phyloP scores from a whole-genome alignment of 2,329 filamentous ascomycete genomes.

The Scedosporium minutisporum region DNA sequence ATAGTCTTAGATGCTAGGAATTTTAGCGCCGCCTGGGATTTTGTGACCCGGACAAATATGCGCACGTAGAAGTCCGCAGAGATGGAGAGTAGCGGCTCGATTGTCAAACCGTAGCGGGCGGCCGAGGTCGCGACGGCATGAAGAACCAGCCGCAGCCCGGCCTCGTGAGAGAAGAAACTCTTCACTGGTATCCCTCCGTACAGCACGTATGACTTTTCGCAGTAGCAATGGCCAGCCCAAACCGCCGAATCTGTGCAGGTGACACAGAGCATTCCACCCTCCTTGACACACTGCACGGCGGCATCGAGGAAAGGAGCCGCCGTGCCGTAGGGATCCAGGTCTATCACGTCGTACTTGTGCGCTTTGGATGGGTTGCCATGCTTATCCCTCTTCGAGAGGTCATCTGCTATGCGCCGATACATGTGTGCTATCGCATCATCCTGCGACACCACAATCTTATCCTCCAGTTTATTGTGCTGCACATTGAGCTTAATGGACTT shows the following conservation, averaged over 20 bases:
- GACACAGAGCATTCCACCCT: conserved; percentile 82
- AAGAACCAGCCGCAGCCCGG: conserved; percentile 75
- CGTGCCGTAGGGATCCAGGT: conserved; percentile 92
- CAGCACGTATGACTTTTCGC: conserved; percentile 87
- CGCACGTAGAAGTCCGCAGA: conserved; percentile 95
- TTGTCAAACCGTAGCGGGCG: conserved; percentile 73
- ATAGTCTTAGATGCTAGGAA: conserved; percentile 86
- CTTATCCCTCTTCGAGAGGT: conserved; percentile 32
- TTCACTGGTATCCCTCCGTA: conserved; percentile 87
- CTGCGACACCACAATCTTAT: conserved; percentile 62
- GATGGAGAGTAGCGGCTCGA: conserved; percentile 84
- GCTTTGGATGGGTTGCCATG: conserved; percentile 27
- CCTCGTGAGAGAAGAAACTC: conserved; percentile 79
- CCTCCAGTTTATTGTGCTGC: conserved; percentile 65
- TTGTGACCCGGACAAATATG: conserved; percentile 74
- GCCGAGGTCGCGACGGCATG: conserved; percentile 73
- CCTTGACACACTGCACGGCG: conserved; percentile 71
- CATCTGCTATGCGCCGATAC: conserved; percentile 60
- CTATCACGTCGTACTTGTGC: conserved; percentile 79
- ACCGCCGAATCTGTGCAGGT: conserved; percentile 95
- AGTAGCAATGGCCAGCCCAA: conserved; percentile 88
- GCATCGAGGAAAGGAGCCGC: conserved; percentile 88
- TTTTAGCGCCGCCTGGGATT: conserved; percentile 78
- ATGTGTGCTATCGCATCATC: conserved; percentile 86
- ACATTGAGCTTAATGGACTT: conserved; percentile 78